phyloP scores from a whole-genome alignment of 768 basidiomycete species.

The Asterophora parasitica region DNA sequence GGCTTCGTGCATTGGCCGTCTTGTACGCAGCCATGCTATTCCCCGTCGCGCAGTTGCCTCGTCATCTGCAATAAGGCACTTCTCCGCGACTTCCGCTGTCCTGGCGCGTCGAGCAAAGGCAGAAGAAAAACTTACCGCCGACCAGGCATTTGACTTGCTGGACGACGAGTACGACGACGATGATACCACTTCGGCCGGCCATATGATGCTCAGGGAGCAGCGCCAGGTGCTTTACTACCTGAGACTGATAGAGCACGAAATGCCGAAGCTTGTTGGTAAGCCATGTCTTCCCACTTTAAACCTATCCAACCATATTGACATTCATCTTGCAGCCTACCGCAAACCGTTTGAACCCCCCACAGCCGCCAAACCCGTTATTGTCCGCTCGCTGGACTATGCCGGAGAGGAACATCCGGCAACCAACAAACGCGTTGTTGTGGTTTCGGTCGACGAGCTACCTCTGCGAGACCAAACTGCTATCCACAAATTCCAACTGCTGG shows the following conservation, averaged over 20 bases:
- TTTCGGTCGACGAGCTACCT: conserved; percentile 69
- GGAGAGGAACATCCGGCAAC: conserved; percentile 73
- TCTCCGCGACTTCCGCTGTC: conserved; percentile 23
- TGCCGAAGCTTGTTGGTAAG: conserved; percentile 74
- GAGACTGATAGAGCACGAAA: conserved; percentile 83
- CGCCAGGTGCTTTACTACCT: conserved; percentile 72
- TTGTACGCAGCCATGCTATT: conserved; percentile 6
- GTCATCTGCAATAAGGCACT: conserved; percentile 15
- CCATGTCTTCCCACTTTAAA: neutral
- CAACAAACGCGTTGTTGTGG: conserved; percentile 68
- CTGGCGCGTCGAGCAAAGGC: conserved; percentile 31
- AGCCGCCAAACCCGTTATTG: conserved; percentile 51
- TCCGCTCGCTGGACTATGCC: conserved; percentile 72
- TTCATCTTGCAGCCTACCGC: conserved; percentile 57
- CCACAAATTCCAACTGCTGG: conserved; percentile 85
- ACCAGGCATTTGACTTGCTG: conserved; percentile 40
- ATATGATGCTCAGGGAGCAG: conserved; percentile 69
- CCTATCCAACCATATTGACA: conserved; percentile 6
- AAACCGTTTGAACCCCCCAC: conserved; percentile 74
- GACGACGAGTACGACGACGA: conserved; percentile 44
- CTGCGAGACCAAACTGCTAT: conserved; percentile 57
- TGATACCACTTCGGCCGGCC: conserved; percentile 67
- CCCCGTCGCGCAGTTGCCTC: conserved; percentile 4
- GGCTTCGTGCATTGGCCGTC: conserved; percentile 17
- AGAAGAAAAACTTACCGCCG: conserved; percentile 36